A percentile compares a stretch with the other conserved stretches of the same genome.
phyloP scores from a whole-genome alignment of 2,329 filamentous ascomycete genomes.

The Phialocephala sp. region DNA sequence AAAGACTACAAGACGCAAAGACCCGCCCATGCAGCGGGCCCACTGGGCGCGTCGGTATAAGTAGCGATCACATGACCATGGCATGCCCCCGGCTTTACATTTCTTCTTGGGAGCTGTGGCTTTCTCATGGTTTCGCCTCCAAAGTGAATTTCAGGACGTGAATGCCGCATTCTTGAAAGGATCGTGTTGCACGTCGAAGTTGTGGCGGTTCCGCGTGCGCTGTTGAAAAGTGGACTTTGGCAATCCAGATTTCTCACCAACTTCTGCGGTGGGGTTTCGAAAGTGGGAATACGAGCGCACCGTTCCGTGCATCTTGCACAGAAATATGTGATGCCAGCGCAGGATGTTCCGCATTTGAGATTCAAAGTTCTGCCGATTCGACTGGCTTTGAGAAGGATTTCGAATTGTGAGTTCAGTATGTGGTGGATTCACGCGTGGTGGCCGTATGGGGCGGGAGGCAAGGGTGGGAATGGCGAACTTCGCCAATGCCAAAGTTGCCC shows the following conservation, averaged over 20 bases:
- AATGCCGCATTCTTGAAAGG: neutral
- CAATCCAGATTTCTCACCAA: neutral
- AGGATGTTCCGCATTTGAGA: conserved; percentile 2
- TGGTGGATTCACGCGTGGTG: neutral
- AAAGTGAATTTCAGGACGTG: neutral
- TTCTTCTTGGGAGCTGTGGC: neutral
- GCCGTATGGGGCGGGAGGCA: neutral
- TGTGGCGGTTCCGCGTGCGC: conserved; percentile 11
- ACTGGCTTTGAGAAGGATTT: too few relatives aligned
- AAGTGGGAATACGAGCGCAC: neutral
- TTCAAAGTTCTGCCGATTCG: too few relatives aligned
- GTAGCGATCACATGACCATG: neutral
- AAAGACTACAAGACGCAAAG: too few relatives aligned
- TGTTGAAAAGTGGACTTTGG: conserved; percentile 7
- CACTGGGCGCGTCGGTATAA: too few relatives aligned
- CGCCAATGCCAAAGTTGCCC: too few relatives aligned
- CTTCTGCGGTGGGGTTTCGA: neutral
- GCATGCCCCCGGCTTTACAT: neutral
- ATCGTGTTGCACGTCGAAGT: conserved; percentile 12
- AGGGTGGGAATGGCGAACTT: neutral
- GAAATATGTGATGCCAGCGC: neutral
- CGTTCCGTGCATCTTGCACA: neutral
- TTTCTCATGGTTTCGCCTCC: neutral
- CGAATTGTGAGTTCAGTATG: too few relatives aligned
- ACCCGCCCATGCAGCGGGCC: too few relatives aligned